Conservation (phyloP, 2,329 filamentous ascomycete species). For the Sarocladiaceae sp. region DNA sequence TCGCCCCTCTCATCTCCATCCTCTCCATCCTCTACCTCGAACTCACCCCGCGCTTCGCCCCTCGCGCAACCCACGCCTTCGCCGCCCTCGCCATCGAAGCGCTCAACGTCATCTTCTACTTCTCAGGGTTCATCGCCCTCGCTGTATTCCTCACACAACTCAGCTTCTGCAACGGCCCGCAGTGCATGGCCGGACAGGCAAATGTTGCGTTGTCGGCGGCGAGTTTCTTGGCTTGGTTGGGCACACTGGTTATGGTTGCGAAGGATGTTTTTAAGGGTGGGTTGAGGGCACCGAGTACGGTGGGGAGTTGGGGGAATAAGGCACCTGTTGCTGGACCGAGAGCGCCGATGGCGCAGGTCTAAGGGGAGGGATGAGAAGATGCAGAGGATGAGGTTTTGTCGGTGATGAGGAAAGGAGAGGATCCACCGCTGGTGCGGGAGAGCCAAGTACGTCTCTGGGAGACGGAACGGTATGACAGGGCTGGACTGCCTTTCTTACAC, state of each 20-base stretch:
- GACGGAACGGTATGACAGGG: neutral
- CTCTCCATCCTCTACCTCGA: slow-evolving; percentile 52
- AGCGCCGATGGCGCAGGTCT: slow-evolving; percentile 33
- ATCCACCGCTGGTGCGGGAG: neutral
- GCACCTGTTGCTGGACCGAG: neutral
- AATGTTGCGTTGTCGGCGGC: slow-evolving; percentile 50
- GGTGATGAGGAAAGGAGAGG: neutral
- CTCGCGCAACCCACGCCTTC: slow-evolving; percentile 43
- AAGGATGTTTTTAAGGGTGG: slow-evolving; percentile 44
- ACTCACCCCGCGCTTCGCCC: slow-evolving; percentile 39
- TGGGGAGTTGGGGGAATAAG: neutral
- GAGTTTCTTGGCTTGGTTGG: slow-evolving; percentile 50
- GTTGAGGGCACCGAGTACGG: slow-evolving; percentile 2
- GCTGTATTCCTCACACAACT: slow-evolving; percentile 52
- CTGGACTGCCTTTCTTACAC: neutral
- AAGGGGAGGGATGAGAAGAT: slow-evolving; percentile 7
- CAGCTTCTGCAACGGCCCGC: slow-evolving; percentile 52
- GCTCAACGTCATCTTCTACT: slow-evolving; percentile 52
- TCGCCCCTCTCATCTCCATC: slow-evolving; percentile 49
- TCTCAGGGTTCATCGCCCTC: slow-evolving; percentile 55
- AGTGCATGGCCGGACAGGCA: slow-evolving; percentile 52
- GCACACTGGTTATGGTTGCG: slow-evolving; percentile 39
- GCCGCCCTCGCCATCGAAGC: slow-evolving; percentile 45
- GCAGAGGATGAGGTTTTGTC: neutral
- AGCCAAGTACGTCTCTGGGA: neutral